Evolutionary conservation across 1,284 basidiomycete species (phyloP), one percentile per base, ranked within the genome.

Genomic region (Cutaneotrichosporon dermatis): DNA sequence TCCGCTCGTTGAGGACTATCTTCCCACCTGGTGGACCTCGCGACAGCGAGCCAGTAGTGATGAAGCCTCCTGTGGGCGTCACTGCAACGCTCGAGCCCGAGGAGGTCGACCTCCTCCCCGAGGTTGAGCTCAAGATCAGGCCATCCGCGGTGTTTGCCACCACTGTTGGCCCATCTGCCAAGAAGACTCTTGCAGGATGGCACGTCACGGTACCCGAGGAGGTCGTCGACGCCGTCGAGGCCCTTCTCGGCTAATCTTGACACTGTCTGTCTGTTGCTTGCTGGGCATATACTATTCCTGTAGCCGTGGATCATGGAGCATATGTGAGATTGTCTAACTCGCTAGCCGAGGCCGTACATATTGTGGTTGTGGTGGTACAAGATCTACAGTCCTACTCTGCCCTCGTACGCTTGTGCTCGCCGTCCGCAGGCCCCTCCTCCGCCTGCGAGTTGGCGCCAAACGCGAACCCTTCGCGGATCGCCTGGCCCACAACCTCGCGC

Each of bases 161-260:
- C 6, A 88, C 90, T 36, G 90, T 95, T 25, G 90, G 92, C 0
- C 87, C 89, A 63, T 86, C 86, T 66, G 86, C 85, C 68, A 94
- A 94, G 80, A 85, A 89, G 70, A 94, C 92, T 53, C 80, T 92
- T 58, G 92, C 90, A 11, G 84, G 83, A 50, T 94, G 91, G 90
- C 91, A 93, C 78, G 88, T 94, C 58, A 91, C 89, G 16, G 70
- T 72, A 58, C 78, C 79, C 25, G 76, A 77, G 44, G 76, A 79
- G 56, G 70, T 79, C 4, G 75, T 79, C 39, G 77, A 78, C 33
- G 67, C 71, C 25, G 58, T 77, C 53, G 73, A 76, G 58, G 48
- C 59, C 40, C 50, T 77, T 42, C 59, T 77, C 4, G 67, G 67
- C 41, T 44, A 44, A 25, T 25, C 11, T 11, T 16, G 45, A 36